Percentiles rank a stretch among this genome's conserved stretches.
These are phyloP conservation scores for Trichosporon sp. DNA, from an alignment of 1,284 basidiomycete species.

Conservation along the genomic window DNA sequence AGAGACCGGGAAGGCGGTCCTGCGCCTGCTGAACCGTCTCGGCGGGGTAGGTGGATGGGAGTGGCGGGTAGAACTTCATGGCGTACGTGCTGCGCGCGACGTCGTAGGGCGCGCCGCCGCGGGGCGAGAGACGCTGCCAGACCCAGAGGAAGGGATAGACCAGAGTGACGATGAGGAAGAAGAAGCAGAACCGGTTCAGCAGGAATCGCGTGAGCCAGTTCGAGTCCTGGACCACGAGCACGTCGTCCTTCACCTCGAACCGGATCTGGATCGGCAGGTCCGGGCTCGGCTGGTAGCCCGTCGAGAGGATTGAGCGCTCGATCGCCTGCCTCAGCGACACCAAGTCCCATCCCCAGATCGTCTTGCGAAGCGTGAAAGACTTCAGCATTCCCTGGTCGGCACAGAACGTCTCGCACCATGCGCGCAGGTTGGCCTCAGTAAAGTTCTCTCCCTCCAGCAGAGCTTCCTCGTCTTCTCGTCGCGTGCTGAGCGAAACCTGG, in stretches of 20 bases:
- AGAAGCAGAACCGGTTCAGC: constrained; percentile 59
- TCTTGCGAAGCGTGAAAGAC: constrained; percentile 61
- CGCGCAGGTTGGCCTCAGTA: constrained; percentile 44
- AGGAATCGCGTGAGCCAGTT: constrained; percentile 59
- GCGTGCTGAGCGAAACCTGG: not conserved
- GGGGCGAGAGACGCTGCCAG: constrained; percentile 19
- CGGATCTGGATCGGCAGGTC: constrained; percentile 49
- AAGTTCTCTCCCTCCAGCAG: constrained; percentile 4
- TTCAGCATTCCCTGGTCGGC: constrained; percentile 58
- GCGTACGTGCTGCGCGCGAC: constrained; percentile 24
- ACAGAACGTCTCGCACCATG: constrained; percentile 68
- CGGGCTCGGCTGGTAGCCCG: constrained; percentile 54
- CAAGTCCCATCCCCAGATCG: constrained; percentile 65
- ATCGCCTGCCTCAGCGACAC: constrained; percentile 49
- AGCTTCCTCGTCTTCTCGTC: constrained; percentile 15
- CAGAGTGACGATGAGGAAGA: constrained; percentile 59
- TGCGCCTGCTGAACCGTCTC: constrained; percentile 30
- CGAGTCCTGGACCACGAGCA: constrained; percentile 58
- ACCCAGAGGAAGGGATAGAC: constrained; percentile 62
- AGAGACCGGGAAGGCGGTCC: constrained; percentile 28
- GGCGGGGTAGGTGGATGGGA: constrained; percentile 34
- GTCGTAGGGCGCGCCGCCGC: constrained; percentile 30
- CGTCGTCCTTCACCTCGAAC: constrained; percentile 49
- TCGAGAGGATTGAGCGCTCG: constrained; percentile 53
- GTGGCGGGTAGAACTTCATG: constrained; percentile 38